Evolutionary conservation across 768 basidiomycete genomes (phyloP).

Genomic region (Hemileccinum impolitum): DNA sequence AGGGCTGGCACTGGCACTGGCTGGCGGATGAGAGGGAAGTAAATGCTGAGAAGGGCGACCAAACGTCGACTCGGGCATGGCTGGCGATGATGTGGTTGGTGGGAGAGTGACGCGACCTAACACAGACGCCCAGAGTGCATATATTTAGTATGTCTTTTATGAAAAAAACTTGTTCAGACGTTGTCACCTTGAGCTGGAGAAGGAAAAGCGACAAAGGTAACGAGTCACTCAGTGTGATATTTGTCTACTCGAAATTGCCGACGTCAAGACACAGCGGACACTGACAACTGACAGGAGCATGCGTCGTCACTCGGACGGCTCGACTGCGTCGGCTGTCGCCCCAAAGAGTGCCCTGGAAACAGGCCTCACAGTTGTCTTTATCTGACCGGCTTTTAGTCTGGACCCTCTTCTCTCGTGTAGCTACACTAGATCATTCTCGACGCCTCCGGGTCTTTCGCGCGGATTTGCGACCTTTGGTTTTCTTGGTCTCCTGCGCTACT

Average conservation of each 20-base stretch:
- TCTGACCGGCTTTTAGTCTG: too few species aligned
- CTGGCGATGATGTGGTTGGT: slow-evolving; percentile 5
- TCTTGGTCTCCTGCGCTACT: slow-evolving; percentile 35
- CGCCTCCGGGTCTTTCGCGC: slow-evolving; percentile 17
- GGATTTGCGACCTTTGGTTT: slow-evolving; percentile 45
- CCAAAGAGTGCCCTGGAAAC: too few species aligned
- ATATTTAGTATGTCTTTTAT: slow-evolving; percentile 16
- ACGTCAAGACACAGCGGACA: neutral
- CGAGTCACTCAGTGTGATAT: too few species aligned
- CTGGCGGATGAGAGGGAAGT: slow-evolving; percentile 12
- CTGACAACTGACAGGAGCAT: too few species aligned
- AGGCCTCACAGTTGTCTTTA: too few species aligned
- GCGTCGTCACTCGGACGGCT: too few species aligned
- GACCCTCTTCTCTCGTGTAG: too few species aligned
- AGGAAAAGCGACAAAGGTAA: too few species aligned
- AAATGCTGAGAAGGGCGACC: slow-evolving; percentile 27
- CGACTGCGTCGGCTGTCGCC: too few species aligned
- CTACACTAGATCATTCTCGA: too few species aligned
- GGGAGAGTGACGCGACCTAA: slow-evolving; percentile 10
- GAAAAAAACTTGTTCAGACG: neutral
- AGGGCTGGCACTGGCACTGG: neutral
- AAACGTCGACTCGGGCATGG: slow-evolving; percentile 30
- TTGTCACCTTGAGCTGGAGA: slow-evolving; percentile 15
- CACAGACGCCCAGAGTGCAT: slow-evolving; percentile 11
- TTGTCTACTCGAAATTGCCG: slow-evolving; percentile 13